These are phyloP conservation scores for Calendula officinalis DNA, from an alignment of 129 eudicot genomes.

Conservation along the genomic window DNA sequence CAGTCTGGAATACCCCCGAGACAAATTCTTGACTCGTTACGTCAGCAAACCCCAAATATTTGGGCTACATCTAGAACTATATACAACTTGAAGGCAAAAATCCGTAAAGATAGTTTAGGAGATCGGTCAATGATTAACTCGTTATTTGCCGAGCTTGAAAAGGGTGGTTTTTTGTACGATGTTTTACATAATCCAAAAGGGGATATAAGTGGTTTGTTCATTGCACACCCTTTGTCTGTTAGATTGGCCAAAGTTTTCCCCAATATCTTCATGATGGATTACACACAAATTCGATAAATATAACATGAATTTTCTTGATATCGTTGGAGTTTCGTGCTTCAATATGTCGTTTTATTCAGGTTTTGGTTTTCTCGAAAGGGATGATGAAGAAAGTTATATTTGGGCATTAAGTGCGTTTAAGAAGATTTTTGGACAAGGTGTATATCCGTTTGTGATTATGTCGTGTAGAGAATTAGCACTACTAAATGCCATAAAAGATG, in stretches of 20 bases:
- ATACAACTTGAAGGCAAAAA: slow-evolving; percentile 6
- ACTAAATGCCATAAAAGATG: neutral
- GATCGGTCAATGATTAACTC: slow-evolving; percentile 1
- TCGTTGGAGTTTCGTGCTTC: neutral
- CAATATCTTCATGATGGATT: slow-evolving; percentile 33
- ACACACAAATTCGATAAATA: slow-evolving; percentile 31
- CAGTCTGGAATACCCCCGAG: slow-evolving; percentile 10
- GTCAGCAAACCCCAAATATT: neutral
- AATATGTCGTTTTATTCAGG: slow-evolving; percentile 13
- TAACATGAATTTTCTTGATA: slow-evolving; percentile 20
- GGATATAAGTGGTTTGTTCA: neutral
- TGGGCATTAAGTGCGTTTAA: slow-evolving; percentile 24
- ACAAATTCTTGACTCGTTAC: neutral
- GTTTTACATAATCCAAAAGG: neutral
- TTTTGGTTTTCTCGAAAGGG: slow-evolving; percentile 17
- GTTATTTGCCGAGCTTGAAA: neutral
- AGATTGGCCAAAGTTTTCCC: slow-evolving; percentile 6
- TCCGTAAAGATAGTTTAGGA: neutral
- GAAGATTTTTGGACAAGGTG: neutral
- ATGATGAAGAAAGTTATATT: slow-evolving; percentile 20
- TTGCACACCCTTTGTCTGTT: slow-evolving; percentile 7
- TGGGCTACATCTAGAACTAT: neutral
- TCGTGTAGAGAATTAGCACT: slow-evolving; percentile 13
- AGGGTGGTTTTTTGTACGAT: slow-evolving; percentile 3
- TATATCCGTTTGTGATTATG: slow-evolving; percentile 21